Base-by-base conservation (phyloP, 2,329 filamentous ascomycete species). In the Aspergillus candidus region DNA sequence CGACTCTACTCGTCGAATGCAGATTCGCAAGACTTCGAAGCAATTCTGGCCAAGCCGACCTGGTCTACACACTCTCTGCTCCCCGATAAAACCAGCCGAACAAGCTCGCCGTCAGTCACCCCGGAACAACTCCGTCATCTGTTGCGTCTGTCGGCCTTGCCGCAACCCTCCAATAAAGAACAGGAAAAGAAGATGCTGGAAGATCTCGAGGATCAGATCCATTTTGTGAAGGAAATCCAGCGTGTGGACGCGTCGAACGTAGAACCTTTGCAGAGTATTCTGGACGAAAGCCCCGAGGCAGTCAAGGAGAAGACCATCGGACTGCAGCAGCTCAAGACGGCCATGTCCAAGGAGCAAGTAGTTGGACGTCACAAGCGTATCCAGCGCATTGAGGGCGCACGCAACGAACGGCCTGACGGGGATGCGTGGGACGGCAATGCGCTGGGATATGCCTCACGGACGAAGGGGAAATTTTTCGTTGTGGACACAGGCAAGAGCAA, bases 201-300 rank as follows among this genome's bases (percentile, higher is more conserved):
- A 15, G 90, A 84, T 1, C 76, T 98, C 2, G 77, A 83, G 41
- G 81, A 85, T 29, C 93, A 98, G 62, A 78, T 98, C 0, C 84
- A 86, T 58, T 98, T 98, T 60, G 89, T 97, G n/a, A 82, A 80
- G 49, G 80, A 88, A 50, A 82, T 97, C 14, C 90, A 94, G 60
- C 72, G 76, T 35, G 83, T 95, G 38, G 78, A 94, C 63, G 90
- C 88, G 0, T 68, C 74, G 0, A 81, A 77, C 3, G 73, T 96
- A 0, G 75, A 81, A 44, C 90, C 93, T 0, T 69, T 98, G 35
- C 76, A 79, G 40, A 83, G 84, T 35, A 84, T 97, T 45, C 80
- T 88, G 41, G 91, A 97, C 62, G 90, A 74, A 48, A 73, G 60
- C n/a, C 51, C 56, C 4, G 63, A 68, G 38, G 67, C 65, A 7